Evolutionary conservation across 202 grass and related monocot genomes (phyloP).

Genomic region (Setaria italica): DNA sequence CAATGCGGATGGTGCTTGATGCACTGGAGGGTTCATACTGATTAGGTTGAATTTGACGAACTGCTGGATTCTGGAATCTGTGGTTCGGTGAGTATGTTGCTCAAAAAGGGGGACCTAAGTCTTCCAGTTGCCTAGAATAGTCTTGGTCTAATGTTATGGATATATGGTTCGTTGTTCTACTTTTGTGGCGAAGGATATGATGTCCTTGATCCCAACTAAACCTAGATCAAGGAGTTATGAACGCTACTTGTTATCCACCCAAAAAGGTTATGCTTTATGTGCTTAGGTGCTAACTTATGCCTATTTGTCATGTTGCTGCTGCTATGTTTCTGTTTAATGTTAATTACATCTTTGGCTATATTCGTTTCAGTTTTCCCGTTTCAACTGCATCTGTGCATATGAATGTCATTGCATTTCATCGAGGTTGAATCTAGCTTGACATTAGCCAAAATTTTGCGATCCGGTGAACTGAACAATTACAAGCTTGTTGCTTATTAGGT

Average conservation of each 20-base stretch:
- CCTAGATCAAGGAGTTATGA: slow-evolving; percentile 23
- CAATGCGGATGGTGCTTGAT: slow-evolving; percentile 53
- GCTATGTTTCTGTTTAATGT: slow-evolving; percentile 2
- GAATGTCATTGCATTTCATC: slow-evolving; percentile 8
- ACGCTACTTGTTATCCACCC: background rate
- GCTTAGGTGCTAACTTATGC: slow-evolving; percentile 40
- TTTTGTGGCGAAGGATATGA: background rate
- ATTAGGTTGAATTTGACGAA: slow-evolving; percentile 24
- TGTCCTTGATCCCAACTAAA: slow-evolving; percentile 11
- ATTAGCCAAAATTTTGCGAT: background rate
- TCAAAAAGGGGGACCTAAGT: slow-evolving; percentile 26
- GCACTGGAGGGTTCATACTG: slow-evolving; percentile 32
- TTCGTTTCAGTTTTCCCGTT: background rate
- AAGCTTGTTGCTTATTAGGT: slow-evolving; percentile 17
- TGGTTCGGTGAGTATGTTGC: slow-evolving; percentile 27
- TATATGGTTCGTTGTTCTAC: slow-evolving; percentile 25
- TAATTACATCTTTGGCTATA: slow-evolving; percentile 2
- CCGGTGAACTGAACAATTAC: background rate
- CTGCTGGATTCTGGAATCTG: slow-evolving; percentile 13
- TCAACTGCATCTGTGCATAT: slow-evolving; percentile 16
- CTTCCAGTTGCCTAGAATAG: slow-evolving; percentile 19
- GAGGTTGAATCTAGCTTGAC: background rate
- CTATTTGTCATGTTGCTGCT: background rate
- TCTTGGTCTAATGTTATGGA: slow-evolving; percentile 36
- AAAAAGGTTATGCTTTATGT: slow-evolving; percentile 36